Percentiles rank a stretch among this genome's conserved stretches.
These are phyloP conservation scores for Chalciporus sp. DNA, from an alignment of 1,284 basidiomycete genomes.

Conservation along the genomic window DNA sequence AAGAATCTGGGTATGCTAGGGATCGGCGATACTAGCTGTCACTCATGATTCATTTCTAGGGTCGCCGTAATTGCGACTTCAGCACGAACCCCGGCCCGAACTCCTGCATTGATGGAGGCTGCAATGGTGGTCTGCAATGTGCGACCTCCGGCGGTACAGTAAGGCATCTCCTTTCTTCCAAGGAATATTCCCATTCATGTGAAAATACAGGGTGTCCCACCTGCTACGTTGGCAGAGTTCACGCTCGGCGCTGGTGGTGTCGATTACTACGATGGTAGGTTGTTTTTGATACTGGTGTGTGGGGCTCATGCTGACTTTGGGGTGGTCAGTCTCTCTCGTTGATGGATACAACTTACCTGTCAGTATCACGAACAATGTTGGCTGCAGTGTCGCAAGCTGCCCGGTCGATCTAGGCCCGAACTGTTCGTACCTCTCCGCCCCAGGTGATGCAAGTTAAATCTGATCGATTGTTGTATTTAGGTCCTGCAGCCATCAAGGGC, in stretches of 20 bases:
- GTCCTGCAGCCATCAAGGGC: constrained; percentile 44
- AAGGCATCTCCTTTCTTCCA: constrained; percentile 8
- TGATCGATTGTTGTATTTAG: constrained; percentile 22
- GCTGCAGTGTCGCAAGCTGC: constrained; percentile 45
- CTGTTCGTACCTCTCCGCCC: constrained; percentile 31
- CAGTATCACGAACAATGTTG: constrained; percentile 41
- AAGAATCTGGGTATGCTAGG: constrained; percentile 31
- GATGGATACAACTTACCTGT: constrained; percentile 54
- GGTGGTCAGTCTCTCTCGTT: constrained; percentile 40
- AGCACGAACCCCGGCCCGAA: constrained; percentile 47
- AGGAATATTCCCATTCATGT: background rate
- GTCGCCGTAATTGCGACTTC: constrained; percentile 44
- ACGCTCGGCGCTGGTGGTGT: constrained; percentile 39
- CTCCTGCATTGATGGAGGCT: constrained; percentile 57
- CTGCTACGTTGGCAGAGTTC: constrained; percentile 62
- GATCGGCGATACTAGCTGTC: background rate
- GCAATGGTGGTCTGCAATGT: constrained; percentile 59
- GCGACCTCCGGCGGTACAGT: constrained; percentile 51
- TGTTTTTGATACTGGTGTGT: no score
- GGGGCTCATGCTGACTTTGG: constrained; percentile 1
- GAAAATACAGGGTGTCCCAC: constrained; percentile 51
- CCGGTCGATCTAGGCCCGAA: constrained; percentile 45
- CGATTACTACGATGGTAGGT: constrained; percentile 33
- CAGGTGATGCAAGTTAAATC: background rate
- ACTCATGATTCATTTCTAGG: constrained; percentile 19